Percentiles rank a stretch among this genome's conserved stretches.
phyloP scores from a whole-genome alignment of 2,329 filamentous ascomycete genomes.

The Sodiomyces alkalinus region DNA sequence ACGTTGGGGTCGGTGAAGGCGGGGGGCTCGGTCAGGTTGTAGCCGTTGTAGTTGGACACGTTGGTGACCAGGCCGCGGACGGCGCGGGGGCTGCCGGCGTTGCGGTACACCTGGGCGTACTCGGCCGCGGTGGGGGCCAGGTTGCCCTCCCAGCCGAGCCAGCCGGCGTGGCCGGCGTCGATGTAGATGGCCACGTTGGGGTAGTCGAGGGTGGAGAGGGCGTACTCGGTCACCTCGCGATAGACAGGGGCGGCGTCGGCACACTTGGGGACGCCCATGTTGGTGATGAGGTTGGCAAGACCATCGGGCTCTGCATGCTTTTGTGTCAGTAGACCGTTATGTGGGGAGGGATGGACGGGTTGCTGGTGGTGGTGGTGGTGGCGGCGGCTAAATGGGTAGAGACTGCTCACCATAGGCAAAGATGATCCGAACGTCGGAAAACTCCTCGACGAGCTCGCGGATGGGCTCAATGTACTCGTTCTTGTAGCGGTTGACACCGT shows the following conservation, averaged over 20 bases:
- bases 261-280: slow-evolving; percentile 16
- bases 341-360: too few species aligned
- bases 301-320: slow-evolving; percentile 22
- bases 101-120: slow-evolving; percentile 15
- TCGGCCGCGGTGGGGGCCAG: slow-evolving; percentile 14
- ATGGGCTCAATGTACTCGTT: slow-evolving; percentile 16
- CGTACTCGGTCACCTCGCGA: slow-evolving; percentile 16
- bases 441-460: slow-evolving; percentile 6
- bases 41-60: slow-evolving; percentile 19
- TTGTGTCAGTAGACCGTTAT: too few species aligned
- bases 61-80: slow-evolving; percentile 21
- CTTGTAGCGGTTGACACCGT: slow-evolving; percentile 16
- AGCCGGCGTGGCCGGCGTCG: slow-evolving; percentile 22
- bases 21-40: slow-evolving; percentile 7
- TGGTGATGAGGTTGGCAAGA: slow-evolving; percentile 21
- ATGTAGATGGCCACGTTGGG: slow-evolving; percentile 21
- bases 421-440: slow-evolving; percentile 3
- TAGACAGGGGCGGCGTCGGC: slow-evolving; percentile 13
- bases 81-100: slow-evolving; percentile 16
- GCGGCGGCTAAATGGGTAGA: too few species aligned
- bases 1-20: slow-evolving; percentile 11
- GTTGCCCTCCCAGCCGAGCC: slow-evolving; percentile 19
- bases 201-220: slow-evolving; percentile 16
- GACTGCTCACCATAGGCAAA: slow-evolving; percentile 9
- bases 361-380: too few species aligned